phyloP scores from a whole-genome alignment of 2,329 filamentous ascomycete species.

The Sporothrix euskadiensis region DNA sequence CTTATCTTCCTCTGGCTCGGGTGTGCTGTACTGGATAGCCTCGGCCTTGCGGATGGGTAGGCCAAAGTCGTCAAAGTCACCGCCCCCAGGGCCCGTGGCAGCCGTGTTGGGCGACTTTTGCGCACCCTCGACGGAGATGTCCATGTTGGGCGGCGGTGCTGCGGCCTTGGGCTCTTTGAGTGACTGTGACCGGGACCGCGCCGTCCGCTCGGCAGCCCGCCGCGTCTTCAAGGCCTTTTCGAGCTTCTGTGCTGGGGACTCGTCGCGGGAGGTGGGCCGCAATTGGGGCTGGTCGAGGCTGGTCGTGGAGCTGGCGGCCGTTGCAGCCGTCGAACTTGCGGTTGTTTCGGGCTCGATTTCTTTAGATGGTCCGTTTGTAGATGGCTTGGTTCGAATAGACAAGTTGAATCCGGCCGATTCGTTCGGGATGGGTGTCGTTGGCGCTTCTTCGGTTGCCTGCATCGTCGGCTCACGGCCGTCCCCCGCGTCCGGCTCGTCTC shows the following conservation, averaged over 20 bases:
- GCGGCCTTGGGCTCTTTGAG: conserved; percentile 3
- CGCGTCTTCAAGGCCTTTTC: conserved; percentile 25
- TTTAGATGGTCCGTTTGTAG: not conserved
- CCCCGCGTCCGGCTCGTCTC: conserved; percentile 24
- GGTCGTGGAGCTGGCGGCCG: not conserved
- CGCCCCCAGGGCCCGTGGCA: conserved; percentile 38
- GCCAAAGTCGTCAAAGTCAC: conserved; percentile 67
- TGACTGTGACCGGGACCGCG: not conserved
- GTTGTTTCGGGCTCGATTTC: not conserved
- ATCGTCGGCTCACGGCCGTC: conserved; percentile 14
- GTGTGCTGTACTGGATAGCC: conserved; percentile 39
- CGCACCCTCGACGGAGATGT: conserved; percentile 12
- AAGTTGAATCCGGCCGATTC: not conserved
- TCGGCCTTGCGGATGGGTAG: conserved; percentile 58
- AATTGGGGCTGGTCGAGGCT: not conserved
- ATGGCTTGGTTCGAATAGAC: not conserved
- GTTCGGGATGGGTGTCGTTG: not conserved
- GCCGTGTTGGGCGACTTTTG: conserved; percentile 27
- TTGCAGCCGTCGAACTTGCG: not conserved
- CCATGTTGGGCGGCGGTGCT: not conserved
- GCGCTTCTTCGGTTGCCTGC: not conserved
- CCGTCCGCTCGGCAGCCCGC: conserved; percentile 4
- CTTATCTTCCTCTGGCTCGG: conserved; percentile 23
- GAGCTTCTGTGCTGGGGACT: conserved; percentile 27
- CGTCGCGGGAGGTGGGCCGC: conserved; percentile 17